A percentile compares a stretch with the other conserved stretches of the same genome.
These are phyloP conservation scores for Colletotrichum sp. DNA, from an alignment of 2,329 filamentous ascomycete genomes.

Conservation along the genomic window DNA sequence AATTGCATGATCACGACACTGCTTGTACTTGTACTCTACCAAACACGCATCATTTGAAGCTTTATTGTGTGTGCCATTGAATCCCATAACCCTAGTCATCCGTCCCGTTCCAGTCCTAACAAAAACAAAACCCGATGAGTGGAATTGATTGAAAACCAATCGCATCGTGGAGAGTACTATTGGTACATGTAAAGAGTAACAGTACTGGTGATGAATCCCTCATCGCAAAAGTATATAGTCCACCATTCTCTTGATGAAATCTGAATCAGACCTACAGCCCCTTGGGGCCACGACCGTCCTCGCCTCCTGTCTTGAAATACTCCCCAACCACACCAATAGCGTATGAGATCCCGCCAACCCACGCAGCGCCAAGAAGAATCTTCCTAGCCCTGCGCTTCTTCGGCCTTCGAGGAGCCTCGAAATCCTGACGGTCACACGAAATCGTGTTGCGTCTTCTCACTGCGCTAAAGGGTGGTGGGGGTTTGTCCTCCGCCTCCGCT, in stretches of 20 bases:
- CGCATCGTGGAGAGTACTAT: not conserved
- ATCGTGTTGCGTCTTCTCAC: conserved; percentile 37
- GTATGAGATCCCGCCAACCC: conserved; percentile 62
- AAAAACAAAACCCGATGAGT: not conserved
- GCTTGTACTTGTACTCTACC: not conserved
- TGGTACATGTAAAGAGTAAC: not conserved
- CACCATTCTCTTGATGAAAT: no score
- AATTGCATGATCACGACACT: not conserved
- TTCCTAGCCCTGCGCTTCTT: conserved; percentile 50
- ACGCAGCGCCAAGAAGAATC: conserved; percentile 57
- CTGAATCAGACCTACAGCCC: not conserved
- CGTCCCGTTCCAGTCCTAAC: not conserved
- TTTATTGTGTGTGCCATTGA: not conserved
- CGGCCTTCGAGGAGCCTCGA: conserved; percentile 43
- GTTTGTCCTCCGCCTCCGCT: conserved; percentile 32
- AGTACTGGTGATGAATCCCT: not conserved
- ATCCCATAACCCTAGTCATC: not conserved
- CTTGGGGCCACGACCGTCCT: conserved; percentile 42
- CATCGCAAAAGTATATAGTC: not conserved
- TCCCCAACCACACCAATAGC: conserved; percentile 64
- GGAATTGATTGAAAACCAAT: not conserved
- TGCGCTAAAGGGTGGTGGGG: conserved; percentile 43
- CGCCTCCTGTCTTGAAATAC: conserved; percentile 56
- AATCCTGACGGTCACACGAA: conserved; percentile 47
- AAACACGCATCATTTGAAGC: not conserved